A percentile compares a stretch with the other conserved stretches of the same genome.
These are phyloP conservation scores for Geranomyces michiganensis DNA, from an alignment of 192 early-diverging fungal species.

Conservation along the genomic window DNA sequence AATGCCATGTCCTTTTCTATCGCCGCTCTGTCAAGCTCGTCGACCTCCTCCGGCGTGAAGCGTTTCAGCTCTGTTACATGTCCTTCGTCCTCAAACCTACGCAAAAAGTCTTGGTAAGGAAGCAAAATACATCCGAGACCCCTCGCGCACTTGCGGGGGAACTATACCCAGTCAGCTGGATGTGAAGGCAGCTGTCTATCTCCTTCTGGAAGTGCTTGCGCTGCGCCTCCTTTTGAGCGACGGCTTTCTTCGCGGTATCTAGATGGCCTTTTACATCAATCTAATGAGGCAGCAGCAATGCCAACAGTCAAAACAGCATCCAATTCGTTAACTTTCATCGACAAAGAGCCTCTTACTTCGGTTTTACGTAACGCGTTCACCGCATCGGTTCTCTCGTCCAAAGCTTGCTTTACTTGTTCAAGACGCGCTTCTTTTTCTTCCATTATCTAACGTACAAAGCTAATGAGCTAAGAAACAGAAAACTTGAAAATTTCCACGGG, in stretches of 20 bases:
- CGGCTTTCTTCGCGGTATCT: slow-evolving; percentile 32
- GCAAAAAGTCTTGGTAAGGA: neutral
- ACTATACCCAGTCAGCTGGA: slow-evolving; percentile 43
- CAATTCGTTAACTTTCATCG: too few relatives aligned
- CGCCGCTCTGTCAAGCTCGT: slow-evolving; percentile 62
- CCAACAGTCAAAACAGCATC: too few relatives aligned
- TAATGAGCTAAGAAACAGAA: neutral
- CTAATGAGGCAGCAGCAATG: slow-evolving; percentile 8
- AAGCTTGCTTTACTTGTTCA: slow-evolving; percentile 64
- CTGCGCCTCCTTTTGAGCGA: slow-evolving; percentile 22
- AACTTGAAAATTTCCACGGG: too few relatives aligned
- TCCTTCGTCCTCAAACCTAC: slow-evolving; percentile 52
- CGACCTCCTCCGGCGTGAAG: slow-evolving; percentile 67
- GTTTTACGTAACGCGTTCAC: slow-evolving; percentile 62
- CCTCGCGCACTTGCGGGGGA: too few relatives aligned
- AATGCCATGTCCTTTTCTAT: slow-evolving; percentile 73
- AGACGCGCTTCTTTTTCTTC: slow-evolving; percentile 72
- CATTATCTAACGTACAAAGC: slow-evolving; percentile 45
- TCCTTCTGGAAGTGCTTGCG: slow-evolving; percentile 26
- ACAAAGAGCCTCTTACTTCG: slow-evolving; percentile 60
- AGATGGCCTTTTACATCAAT: slow-evolving; percentile 31
- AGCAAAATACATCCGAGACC: too few relatives aligned
- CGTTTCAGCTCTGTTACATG: slow-evolving; percentile 46
- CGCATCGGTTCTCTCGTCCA: slow-evolving; percentile 62
- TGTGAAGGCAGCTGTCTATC: slow-evolving; percentile 32